phyloP scores from a whole-genome alignment of 2,329 filamentous ascomycete species.

The Akanthomyces uredinophilus region DNA sequence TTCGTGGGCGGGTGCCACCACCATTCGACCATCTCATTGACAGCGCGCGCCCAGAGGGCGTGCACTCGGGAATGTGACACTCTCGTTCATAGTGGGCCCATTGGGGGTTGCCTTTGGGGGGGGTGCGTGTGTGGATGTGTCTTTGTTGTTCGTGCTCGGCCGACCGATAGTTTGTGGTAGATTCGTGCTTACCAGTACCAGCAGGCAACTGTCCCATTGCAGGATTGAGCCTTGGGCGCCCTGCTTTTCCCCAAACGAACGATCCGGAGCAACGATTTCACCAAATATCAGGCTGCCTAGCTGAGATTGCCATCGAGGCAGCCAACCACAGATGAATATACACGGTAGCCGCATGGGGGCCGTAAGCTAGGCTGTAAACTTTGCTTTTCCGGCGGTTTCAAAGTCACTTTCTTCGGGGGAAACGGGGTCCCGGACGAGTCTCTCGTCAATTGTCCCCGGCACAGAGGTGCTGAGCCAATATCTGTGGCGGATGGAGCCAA shows the following conservation, averaged over 20 bases:
- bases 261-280: background rate
- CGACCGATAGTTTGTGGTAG: background rate
- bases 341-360: background rate
- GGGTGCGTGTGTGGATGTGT: background rate
- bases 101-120: too few relatives aligned
- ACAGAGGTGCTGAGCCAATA: too few relatives aligned
- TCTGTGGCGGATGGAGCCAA: too few relatives aligned
- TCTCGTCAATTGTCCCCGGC: too few relatives aligned
- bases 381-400: too few relatives aligned
- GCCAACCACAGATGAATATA: background rate
- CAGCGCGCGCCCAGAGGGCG: background rate
- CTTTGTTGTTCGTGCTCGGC: too few relatives aligned
- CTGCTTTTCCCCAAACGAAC: background rate
- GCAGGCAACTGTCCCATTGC: too few relatives aligned
- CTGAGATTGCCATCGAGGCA: slow-evolving; percentile 6
- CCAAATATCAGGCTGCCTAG: slow-evolving; percentile 5
- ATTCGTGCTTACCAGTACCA: too few relatives aligned
- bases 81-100: background rate
- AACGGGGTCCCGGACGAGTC: too few relatives aligned
- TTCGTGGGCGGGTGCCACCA: slow-evolving; percentile 2
- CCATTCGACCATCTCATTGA: background rate
- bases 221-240: too few relatives aligned
- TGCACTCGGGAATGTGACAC: background rate
- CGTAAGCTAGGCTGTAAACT: background rate
- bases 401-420: too few relatives aligned